Evolutionary conservation across 1,284 basidiomycete genomes (phyloP).

Genomic region (Malassezia equina): DNA sequence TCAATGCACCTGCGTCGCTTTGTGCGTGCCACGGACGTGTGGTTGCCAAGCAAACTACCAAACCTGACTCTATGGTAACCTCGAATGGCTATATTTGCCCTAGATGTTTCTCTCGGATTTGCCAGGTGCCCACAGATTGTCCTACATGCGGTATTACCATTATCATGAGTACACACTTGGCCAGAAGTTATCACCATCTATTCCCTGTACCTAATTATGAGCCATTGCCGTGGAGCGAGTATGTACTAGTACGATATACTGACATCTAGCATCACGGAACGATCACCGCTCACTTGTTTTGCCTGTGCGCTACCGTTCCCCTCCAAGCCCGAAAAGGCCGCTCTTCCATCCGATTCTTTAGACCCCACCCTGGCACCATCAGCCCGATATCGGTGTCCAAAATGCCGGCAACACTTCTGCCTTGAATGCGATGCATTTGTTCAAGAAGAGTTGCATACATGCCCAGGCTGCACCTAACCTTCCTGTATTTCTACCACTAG

Average conservation of each 20-base stretch:
- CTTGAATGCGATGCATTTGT: constrained; percentile 45
- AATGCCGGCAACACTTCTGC: constrained; percentile 37
- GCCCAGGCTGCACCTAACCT: constrained; percentile 34
- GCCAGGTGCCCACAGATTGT: constrained; percentile 96
- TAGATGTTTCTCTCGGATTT: constrained; percentile 79
- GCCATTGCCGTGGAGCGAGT: constrained; percentile 51
- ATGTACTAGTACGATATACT: background rate
- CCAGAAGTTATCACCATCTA: constrained; percentile 84
- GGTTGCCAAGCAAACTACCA: constrained; percentile 52
- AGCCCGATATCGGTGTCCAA: constrained; percentile 34
- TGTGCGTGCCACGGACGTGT: constrained; percentile 89
- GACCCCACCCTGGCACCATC: constrained; percentile 27
- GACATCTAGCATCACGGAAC: background rate
- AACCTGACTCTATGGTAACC: background rate
- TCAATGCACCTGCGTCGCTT: constrained; percentile 29
- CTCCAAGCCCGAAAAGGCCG: background rate
- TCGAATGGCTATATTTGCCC: constrained; percentile 80
- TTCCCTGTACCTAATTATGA: constrained; percentile 76
- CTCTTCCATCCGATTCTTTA: constrained; percentile 12
- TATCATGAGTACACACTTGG: constrained; percentile 91
- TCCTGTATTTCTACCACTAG: background rate
- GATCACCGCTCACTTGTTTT: constrained; percentile 18
- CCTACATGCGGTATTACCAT: constrained; percentile 94
- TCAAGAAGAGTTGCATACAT: constrained; percentile 39
- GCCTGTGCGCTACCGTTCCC: constrained; percentile 30